Percentiles rank a stretch among this genome's conserved stretches.
Conservation (phyloP, 129 eudicot species). For the Flaveria linearis region DNA sequence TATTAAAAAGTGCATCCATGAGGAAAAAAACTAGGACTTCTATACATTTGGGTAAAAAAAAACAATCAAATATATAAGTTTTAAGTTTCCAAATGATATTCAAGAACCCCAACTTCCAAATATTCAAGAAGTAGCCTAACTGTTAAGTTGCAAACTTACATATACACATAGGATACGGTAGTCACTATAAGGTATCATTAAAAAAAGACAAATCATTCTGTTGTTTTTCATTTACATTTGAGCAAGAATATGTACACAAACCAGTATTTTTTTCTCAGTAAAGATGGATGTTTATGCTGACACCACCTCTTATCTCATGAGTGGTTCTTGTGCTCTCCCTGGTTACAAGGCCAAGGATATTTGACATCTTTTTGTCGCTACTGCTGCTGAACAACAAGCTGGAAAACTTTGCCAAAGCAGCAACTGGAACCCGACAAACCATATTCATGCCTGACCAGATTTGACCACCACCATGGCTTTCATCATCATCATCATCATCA, state of each 20-base stretch:
- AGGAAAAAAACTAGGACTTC: no score
- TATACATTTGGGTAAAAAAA: no score
- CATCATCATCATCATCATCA: slow-evolving; percentile 16
- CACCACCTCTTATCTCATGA: neutral
- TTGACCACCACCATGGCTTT: slow-evolving; percentile 18
- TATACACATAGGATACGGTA: no score
- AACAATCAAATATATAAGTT: no score
- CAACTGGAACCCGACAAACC: slow-evolving; percentile 48
- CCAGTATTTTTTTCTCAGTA: no score
- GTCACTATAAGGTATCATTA: no score
- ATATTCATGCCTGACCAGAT: slow-evolving; percentile 35
- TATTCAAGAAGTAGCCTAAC: no score
- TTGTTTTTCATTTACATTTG: neutral
- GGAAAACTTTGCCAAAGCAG: slow-evolving; percentile 50
- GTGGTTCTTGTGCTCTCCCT: neutral
- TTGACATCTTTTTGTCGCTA: neutral
- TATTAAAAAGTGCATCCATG: neutral
- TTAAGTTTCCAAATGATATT: no score
- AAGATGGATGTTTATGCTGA: neutral
- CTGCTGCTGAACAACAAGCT: slow-evolving; percentile 48
- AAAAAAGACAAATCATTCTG: neutral
- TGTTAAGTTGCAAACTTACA: no score
- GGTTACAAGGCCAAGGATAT: neutral
- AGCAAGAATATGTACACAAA: neutral
- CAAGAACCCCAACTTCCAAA: no score